Base-by-base conservation (phyloP, 768 basidiomycete genomes). In the Floccularia luteovirens region DNA sequence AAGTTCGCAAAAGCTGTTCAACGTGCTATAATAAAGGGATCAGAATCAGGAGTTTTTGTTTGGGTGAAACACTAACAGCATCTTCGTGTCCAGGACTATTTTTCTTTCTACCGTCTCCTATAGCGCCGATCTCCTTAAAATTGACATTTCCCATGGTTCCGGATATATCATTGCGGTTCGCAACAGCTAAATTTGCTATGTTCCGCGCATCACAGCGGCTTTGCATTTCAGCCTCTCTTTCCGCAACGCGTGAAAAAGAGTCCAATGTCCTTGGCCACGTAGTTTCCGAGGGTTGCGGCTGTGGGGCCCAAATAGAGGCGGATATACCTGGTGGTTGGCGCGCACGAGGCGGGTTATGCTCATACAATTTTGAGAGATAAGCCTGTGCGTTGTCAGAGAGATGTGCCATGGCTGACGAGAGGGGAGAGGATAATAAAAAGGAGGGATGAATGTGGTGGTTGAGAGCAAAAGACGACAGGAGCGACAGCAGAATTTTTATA, bases 221-320 rank as follows among this genome's bases (percentile, higher is more conserved):
- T 8, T 48, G 40, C 28, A 43, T 38, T n/a, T 62, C 50, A 24
- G 46, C n/a, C 10, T 68, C 59, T 31, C 53, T 63, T 52, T 75
- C 75, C 6, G 66, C 63, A 17, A 66, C 68, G 24, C 74, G 70
- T 39, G 72, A 71, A 50, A 80, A 80, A 3, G 79, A 62, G 43
- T 82, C 79, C 24, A 82, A 60, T 25, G 80, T 65, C 44, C 68
- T 69, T 16, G 84, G 81, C 86, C 86, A 90, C 10, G 76, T 71
- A 4, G 66, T 53, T 14, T 80, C 80, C 12, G 74, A 70, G 4
- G 74, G 74, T 56, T 81, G 83, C 3, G 84, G 82, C 54, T 82
- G 83, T 5, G 86, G 86, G 1, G 87, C 87, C 86, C 86, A 90
- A 46, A 90, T 89, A 37, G 84, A 86, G 11, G 69, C 69, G 41